phyloP scores from a whole-genome alignment of 345 rosid species.

The Murraya paniculata region DNA sequence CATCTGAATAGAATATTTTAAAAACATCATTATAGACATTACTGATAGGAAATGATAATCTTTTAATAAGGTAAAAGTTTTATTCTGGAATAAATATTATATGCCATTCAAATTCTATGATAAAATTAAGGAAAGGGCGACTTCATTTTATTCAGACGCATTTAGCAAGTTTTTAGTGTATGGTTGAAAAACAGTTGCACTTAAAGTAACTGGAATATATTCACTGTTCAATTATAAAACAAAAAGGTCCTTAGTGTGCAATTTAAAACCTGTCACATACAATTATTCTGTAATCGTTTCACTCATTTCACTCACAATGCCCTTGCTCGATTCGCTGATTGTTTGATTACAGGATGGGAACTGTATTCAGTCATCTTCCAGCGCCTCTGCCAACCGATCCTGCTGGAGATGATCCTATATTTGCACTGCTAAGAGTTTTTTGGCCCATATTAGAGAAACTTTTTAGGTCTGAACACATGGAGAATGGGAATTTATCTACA shows the following conservation, averaged over 20 bases:
- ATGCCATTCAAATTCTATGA: no score
- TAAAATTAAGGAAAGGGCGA: no score
- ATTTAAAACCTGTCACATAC: constrained; percentile 1
- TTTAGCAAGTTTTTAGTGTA: no score
- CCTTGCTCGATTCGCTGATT: background rate
- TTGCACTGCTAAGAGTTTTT: constrained; percentile 59
- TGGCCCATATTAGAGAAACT: constrained; percentile 95
- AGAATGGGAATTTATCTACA: constrained; percentile 67
- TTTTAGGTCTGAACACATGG: constrained; percentile 77
- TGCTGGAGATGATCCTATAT: constrained; percentile 63
- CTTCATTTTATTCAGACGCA: no score
- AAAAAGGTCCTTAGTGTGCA: background rate
- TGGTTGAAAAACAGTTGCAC: no score
- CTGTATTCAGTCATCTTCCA: constrained; percentile 76
- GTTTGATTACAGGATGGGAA: constrained; percentile 66
- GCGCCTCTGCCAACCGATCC: constrained; percentile 43
- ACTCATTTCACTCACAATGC: background rate
- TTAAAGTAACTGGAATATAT: no score
- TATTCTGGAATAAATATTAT: no score
- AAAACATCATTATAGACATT: no score
- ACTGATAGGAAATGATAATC: no score
- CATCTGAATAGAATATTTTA: no score
- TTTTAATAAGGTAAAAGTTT: no score
- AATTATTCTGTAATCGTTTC: background rate
- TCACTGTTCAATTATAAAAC: no score